phyloP scores from a whole-genome alignment of 805 yeast genomes.

The Jamesozyma spencerorum region DNA sequence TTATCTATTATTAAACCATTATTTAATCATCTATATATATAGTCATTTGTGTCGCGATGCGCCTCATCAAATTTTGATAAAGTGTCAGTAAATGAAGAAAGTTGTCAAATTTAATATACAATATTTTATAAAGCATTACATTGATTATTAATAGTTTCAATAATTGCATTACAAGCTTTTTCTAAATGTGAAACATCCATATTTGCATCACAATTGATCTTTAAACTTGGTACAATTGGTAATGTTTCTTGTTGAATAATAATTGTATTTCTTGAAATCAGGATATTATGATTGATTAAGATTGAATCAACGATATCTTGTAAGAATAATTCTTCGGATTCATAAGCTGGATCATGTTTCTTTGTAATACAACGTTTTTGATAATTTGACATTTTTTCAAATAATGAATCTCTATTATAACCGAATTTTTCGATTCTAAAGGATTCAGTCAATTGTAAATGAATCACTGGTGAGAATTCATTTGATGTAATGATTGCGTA shows the following conservation, averaged over 20 bases:
- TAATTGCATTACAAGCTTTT: slow-evolving; percentile 34
- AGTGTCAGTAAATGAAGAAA: too few relatives aligned
- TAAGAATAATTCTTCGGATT: slow-evolving; percentile 48
- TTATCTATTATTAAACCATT: too few relatives aligned
- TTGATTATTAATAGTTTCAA: slow-evolving; percentile 22
- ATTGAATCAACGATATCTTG: slow-evolving; percentile 57
- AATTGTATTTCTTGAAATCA: slow-evolving; percentile 55
- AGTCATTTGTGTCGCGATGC: too few relatives aligned
- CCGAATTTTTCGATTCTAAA: slow-evolving; percentile 26
- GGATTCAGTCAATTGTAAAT: slow-evolving; percentile 47
- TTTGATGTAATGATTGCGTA: slow-evolving; percentile 45
- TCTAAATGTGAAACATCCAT: slow-evolving; percentile 38
- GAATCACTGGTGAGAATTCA: slow-evolving; percentile 57
- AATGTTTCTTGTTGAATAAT: slow-evolving; percentile 66
- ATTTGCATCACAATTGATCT: slow-evolving; percentile 41
- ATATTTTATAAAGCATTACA: too few relatives aligned
- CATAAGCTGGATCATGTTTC: slow-evolving; percentile 30
- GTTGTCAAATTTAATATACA: too few relatives aligned
- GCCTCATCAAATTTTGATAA: too few relatives aligned
- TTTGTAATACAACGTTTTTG: slow-evolving; percentile 29
- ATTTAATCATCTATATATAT: not conserved
- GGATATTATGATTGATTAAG: slow-evolving; percentile 41
- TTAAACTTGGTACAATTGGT: slow-evolving; percentile 56
- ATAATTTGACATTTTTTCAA: slow-evolving; percentile 15
- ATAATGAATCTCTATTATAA: slow-evolving; percentile 22